phyloP scores from a whole-genome alignment of 192 early-diverging fungal species.

The Backusella morwellensis region DNA sequence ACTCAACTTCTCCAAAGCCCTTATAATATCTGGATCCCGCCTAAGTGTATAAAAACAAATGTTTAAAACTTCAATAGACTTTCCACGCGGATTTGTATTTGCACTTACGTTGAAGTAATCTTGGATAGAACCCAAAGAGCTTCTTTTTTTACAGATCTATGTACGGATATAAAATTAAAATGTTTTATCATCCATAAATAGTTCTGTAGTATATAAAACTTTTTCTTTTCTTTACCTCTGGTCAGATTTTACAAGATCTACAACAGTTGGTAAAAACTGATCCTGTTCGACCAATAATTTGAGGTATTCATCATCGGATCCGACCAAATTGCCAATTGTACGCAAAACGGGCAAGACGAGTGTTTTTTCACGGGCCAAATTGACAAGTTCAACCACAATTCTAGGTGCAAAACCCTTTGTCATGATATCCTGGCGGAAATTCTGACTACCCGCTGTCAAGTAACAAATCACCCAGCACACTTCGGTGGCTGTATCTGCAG shows the following conservation, averaged over 20 bases:
- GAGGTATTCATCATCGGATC: conserved; percentile 59
- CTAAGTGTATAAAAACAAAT: conserved; percentile 7
- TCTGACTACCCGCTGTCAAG: conserved; percentile 51
- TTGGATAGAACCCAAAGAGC: conserved; percentile 70
- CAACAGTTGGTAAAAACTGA: conserved; percentile 48
- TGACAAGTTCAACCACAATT: conserved; percentile 21
- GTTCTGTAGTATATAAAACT: background rate
- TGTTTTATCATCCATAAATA: background rate
- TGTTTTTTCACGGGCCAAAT: conserved; percentile 34
- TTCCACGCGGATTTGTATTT: background rate
- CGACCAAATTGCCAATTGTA: conserved; percentile 67
- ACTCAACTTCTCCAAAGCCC: conserved; percentile 51
- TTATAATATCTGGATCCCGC: conserved; percentile 33
- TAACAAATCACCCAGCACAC: conserved; percentile 67
- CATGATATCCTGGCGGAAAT: conserved; percentile 41
- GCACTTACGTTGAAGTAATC: conserved; percentile 53
- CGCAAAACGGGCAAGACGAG: conserved; percentile 59
- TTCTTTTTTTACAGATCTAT: conserved; percentile 67
- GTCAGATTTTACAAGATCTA: conserved; percentile 45
- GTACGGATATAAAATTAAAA: background rate
- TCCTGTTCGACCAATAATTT: conserved; percentile 38
- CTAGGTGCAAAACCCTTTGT: conserved; percentile 34
- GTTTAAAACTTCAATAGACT: background rate
- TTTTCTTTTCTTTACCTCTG: conserved; percentile 39
- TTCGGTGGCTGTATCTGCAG: conserved; percentile 54